Evolutionary conservation across 768 basidiomycete genomes (phyloP).

Genomic region (Psilocybe sp.): DNA sequence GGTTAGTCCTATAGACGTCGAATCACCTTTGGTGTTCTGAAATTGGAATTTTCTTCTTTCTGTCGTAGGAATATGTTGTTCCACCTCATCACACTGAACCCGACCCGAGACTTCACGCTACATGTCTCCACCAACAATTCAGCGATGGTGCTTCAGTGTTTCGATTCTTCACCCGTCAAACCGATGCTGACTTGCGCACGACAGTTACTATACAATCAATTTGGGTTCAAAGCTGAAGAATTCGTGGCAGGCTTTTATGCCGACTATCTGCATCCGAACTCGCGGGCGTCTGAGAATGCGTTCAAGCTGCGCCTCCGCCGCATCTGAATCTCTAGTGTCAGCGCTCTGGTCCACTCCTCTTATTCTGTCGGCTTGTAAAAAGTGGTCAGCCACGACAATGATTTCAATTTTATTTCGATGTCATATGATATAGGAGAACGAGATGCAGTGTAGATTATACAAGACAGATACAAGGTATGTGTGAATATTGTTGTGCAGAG

Average conservation of each 20-base stretch:
- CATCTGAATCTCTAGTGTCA: neutral
- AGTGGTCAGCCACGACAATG: neutral
- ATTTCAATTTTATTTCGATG: neutral
- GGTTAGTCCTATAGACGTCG: constrained; percentile 36
- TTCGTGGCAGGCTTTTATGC: constrained; percentile 83
- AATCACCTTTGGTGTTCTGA: neutral
- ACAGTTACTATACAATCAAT: constrained; percentile 78
- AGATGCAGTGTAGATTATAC: no score
- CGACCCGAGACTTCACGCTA: constrained; percentile 73
- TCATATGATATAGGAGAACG: no score
- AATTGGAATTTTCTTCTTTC: constrained; percentile 7
- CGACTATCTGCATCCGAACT: constrained; percentile 67
- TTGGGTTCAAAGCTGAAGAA: constrained; percentile 86
- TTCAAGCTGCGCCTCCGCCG: constrained; percentile 68
- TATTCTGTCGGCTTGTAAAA: no score
- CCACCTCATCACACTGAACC: constrained; percentile 69
- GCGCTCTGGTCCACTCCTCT: neutral
- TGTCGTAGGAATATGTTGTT: constrained; percentile 77
- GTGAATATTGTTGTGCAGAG: no score
- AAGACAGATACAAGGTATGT: no score
- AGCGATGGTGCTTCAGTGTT: constrained; percentile 56
- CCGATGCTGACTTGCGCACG: neutral
- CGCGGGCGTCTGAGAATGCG: constrained; percentile 76
- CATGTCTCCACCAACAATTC: constrained; percentile 82
- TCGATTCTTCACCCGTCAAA: neutral